Percentiles rank a stretch among this genome's conserved stretches.
phyloP scores from a whole-genome alignment of 805 yeast genomes.

The Ogataea pini region DNA sequence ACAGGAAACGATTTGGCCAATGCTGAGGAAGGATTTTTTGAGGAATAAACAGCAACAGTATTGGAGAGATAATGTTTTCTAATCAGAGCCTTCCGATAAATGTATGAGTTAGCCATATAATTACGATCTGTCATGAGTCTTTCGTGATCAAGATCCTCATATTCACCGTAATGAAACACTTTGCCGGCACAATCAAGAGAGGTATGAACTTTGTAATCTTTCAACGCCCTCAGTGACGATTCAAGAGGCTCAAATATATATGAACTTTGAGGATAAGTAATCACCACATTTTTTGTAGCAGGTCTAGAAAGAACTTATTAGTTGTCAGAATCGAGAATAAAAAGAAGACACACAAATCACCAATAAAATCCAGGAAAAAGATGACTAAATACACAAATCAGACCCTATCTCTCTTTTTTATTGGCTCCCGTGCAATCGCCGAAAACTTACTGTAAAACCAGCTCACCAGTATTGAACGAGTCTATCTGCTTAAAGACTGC shows the following conservation, averaged over 20 bases:
- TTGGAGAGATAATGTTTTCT: conserved; percentile 89
- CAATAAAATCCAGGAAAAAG: neutral
- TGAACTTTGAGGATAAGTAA: conserved; percentile 40
- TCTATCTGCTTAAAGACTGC: conserved; percentile 68
- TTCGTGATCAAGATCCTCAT: conserved; percentile 85
- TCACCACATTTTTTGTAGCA: conserved; percentile 23
- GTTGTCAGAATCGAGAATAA: conserved; percentile 1
- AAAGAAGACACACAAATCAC: neutral
- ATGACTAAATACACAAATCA: neutral
- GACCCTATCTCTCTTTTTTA: neutral
- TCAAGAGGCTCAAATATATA: conserved; percentile 47
- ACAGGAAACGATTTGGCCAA: conserved; percentile 67
- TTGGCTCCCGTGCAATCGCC: neutral
- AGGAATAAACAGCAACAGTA: conserved; percentile 70
- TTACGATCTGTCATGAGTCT: conserved; percentile 42
- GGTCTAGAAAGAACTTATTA: conserved; percentile 2
- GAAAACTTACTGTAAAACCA: conserved; percentile 46
- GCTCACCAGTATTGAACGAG: conserved; percentile 52
- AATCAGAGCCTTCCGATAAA: conserved; percentile 86
- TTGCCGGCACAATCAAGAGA: conserved; percentile 26
- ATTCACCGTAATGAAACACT: conserved; percentile 81
- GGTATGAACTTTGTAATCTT: conserved; percentile 6
- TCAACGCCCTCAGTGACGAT: conserved; percentile 35
- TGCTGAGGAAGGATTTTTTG: conserved; percentile 71
- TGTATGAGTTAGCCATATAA: conserved; percentile 75